A percentile compares a stretch with the other conserved stretches of the same genome.
These are phyloP conservation scores for Cynanchum wilfordii DNA, from an alignment of 257 asterid species.

Conservation along the genomic window DNA sequence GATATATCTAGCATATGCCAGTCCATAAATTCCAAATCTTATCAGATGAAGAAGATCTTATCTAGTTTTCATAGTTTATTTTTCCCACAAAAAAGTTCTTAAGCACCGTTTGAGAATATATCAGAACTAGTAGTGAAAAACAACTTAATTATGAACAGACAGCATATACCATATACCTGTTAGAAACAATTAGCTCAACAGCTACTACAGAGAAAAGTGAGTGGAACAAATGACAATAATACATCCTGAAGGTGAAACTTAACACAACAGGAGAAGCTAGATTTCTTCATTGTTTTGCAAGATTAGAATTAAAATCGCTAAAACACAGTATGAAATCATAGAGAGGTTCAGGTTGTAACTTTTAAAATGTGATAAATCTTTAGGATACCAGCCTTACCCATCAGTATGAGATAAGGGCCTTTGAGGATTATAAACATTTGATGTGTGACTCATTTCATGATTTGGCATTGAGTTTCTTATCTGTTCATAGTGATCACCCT, in stretches of 20 bases:
- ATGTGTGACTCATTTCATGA: slow-evolving; percentile 33
- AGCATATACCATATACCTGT: not conserved
- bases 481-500: slow-evolving; percentile 35
- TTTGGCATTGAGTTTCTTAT: slow-evolving; percentile 31
- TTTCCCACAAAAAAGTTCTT: not conserved
- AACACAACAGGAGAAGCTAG: not conserved
- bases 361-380: not conserved
- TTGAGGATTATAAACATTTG: slow-evolving; percentile 28
- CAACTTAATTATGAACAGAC: not conserved
- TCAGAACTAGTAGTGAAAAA: not conserved
- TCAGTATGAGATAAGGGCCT: slow-evolving; percentile 36
- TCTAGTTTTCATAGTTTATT: not conserved
- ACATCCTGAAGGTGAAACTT: not conserved
- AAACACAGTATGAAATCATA: not conserved
- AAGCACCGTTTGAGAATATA: not conserved
- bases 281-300: not conserved
- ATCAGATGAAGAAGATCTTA: not conserved
- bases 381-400: slow-evolving; percentile 43
- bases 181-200: not conserved
- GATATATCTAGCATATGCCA: not conserved
- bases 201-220: not conserved
- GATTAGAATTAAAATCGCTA: not conserved
- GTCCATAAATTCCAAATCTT: not conserved
- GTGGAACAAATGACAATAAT: not conserved
- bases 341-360: not conserved